Percentiles rank a stretch among this genome's conserved stretches.
phyloP scores from a whole-genome alignment of 2,329 filamentous ascomycete genomes.

The Nemania serpens region DNA sequence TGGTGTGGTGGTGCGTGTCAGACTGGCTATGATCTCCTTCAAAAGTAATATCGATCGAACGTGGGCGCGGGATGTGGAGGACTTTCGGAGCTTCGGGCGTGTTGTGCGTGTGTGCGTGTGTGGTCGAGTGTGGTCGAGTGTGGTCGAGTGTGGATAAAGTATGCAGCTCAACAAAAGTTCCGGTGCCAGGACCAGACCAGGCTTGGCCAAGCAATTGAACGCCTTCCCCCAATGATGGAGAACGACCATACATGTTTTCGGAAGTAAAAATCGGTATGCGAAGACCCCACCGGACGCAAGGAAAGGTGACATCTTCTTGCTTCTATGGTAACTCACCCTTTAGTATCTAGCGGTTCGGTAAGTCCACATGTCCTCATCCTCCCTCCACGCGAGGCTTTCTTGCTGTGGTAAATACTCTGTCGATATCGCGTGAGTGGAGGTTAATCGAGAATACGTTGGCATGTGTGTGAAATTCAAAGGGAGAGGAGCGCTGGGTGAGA shows the following conservation, averaged over 20 bases:
- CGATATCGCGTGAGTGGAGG: conserved; percentile 12
- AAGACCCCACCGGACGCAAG: conserved; percentile 1
- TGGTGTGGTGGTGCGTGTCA: conserved; percentile 13
- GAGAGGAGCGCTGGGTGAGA: neutral
- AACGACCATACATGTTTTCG: neutral
- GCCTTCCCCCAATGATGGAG: neutral
- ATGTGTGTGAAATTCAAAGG: neutral
- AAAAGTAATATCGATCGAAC: neutral
- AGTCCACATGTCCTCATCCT: neutral
- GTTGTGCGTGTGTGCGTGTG: neutral
- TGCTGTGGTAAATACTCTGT: conserved; percentile 39
- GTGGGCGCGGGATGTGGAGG: neutral
- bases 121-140: neutral
- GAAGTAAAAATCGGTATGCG: neutral
- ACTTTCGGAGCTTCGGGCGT: neutral
- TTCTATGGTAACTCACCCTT: conserved; percentile 1
- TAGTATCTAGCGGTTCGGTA: neutral
- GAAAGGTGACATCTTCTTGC: neutral
- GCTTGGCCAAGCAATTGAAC: conserved; percentile 4
- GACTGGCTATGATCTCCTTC: neutral
- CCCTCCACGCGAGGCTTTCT: conserved; percentile 34
- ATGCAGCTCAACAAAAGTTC: neutral
- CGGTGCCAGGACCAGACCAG: neutral
- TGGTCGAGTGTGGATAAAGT: neutral
- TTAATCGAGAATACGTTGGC: neutral